Evolutionary conservation across 2,329 filamentous ascomycete species (phyloP).

Genomic region (Calonectria honghensis): DNA sequence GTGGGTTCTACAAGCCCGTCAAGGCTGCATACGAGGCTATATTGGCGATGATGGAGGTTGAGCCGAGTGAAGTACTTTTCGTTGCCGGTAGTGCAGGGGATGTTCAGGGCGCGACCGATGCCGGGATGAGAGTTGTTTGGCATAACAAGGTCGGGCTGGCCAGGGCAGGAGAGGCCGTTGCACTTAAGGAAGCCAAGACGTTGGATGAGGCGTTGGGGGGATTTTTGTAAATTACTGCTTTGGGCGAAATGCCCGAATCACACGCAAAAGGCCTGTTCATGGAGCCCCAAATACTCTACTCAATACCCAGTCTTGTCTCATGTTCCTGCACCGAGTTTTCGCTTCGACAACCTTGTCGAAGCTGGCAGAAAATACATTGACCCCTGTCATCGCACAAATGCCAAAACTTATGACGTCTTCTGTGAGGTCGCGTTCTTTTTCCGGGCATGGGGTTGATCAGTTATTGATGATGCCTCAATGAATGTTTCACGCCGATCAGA

Average conservation of each 20-base stretch:
- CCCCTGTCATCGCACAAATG: neutral
- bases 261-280: neutral
- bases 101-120: constrained; percentile 60
- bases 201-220: neutral
- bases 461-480: neutral
- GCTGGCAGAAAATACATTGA: neutral
- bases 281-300: neutral
- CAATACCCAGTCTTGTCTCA: neutral
- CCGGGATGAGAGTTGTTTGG: constrained; percentile 64
- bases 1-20: constrained; percentile 63
- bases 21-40: constrained; percentile 58
- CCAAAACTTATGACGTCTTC: neutral
- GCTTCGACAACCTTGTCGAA: neutral
- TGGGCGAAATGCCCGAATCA: neutral
- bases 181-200: constrained; percentile 15
- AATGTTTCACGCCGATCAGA: neutral
- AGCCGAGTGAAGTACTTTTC: constrained; percentile 57
- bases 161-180: constrained; percentile 51
- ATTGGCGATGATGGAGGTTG: constrained; percentile 54
- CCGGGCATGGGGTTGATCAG: neutral
- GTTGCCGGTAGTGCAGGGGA: constrained; percentile 64
- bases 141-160: constrained; percentile 59
- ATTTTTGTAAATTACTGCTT: constrained; percentile 4
- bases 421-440: neutral
- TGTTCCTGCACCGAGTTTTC: neutral